phyloP scores from a whole-genome alignment of 1,139 yeast genomes.

The Kodamaea alishanica region DNA sequence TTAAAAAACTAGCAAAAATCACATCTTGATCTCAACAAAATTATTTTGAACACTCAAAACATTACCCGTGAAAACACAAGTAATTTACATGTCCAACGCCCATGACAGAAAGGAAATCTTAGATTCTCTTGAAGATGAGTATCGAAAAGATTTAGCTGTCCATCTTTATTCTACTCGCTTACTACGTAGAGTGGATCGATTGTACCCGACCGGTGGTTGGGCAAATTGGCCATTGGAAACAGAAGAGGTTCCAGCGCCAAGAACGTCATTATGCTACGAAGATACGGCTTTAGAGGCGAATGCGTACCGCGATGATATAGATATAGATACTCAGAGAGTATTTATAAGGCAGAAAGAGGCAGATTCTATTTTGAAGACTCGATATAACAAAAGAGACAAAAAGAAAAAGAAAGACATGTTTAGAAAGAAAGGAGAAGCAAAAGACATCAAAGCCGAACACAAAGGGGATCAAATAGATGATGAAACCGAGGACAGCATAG shows the following conservation, averaged over 20 bases:
- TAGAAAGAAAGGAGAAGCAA: not conserved
- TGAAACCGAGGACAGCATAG: not conserved
- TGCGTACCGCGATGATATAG: constrained; percentile 18
- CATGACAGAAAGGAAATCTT: constrained; percentile 29
- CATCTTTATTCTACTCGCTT: constrained; percentile 51
- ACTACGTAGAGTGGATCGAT: constrained; percentile 35
- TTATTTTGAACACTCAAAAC: too few relatives aligned
- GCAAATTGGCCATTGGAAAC: constrained; percentile 45
- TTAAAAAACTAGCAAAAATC: too few relatives aligned
- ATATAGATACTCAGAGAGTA: constrained; percentile 8
- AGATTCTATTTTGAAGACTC: not conserved
- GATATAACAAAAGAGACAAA: constrained; percentile 1
- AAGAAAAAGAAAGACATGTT: not conserved
- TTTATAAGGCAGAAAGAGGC: not conserved
- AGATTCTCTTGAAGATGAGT: constrained; percentile 39
- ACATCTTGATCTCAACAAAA: too few relatives aligned
- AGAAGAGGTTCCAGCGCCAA: constrained; percentile 37
- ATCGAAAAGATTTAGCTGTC: constrained; percentile 44
- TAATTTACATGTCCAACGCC: constrained; percentile 1
- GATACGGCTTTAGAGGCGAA: constrained; percentile 18
- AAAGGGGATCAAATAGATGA: not conserved
- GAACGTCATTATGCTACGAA: constrained; percentile 17
- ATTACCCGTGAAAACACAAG: not conserved
- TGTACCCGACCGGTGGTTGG: constrained; percentile 39
- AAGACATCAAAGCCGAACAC: not conserved